Percentiles rank a stretch among this genome's conserved stretches.
Evolutionary conservation across 768 basidiomycete genomes (phyloP).

Genomic region (Hericium erinaceus): DNA sequence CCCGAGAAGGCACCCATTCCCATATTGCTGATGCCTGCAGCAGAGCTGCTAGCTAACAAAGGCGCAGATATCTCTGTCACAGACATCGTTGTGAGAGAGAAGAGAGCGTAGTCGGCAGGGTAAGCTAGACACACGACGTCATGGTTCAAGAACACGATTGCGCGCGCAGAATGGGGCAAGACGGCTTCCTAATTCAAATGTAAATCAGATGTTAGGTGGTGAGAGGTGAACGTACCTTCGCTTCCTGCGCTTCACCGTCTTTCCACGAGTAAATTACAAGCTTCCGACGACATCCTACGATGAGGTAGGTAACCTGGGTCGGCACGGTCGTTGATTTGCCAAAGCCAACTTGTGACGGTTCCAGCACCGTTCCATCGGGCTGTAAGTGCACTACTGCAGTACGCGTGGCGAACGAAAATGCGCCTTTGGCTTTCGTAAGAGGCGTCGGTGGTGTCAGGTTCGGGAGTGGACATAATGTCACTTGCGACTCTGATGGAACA

Average conservation of each 20-base stretch:
- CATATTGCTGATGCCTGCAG: slow-evolving; percentile 35
- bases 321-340: slow-evolving; percentile 41
- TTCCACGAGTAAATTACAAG: slow-evolving; percentile 81
- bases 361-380: slow-evolving; percentile 16
- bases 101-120: slow-evolving; percentile 70
- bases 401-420: slow-evolving; percentile 74
- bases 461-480: slow-evolving; percentile 72
- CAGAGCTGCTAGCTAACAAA: slow-evolving; percentile 22
- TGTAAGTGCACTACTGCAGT: slow-evolving; percentile 44
- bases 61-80: slow-evolving; percentile 42
- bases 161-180: slow-evolving; percentile 86
- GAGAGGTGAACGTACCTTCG: slow-evolving; percentile 41
- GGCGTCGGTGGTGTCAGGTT: slow-evolving; percentile 60
- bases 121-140: slow-evolving; percentile 68
- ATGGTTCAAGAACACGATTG: slow-evolving; percentile 62
- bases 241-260: slow-evolving; percentile 70
- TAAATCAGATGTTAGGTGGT: neutral
- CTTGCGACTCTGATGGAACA: slow-evolving; percentile 46
- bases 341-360: slow-evolving; percentile 11
- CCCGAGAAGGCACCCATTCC: slow-evolving; percentile 75
- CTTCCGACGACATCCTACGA: slow-evolving; percentile 80
- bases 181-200: slow-evolving; percentile 50
- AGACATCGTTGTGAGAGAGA: slow-evolving; percentile 51
- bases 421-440: slow-evolving; percentile 68
- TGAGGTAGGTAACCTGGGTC: slow-evolving; percentile 61